phyloP scores from a whole-genome alignment of 768 basidiomycete species.

The Phaeolepiota aurea region DNA sequence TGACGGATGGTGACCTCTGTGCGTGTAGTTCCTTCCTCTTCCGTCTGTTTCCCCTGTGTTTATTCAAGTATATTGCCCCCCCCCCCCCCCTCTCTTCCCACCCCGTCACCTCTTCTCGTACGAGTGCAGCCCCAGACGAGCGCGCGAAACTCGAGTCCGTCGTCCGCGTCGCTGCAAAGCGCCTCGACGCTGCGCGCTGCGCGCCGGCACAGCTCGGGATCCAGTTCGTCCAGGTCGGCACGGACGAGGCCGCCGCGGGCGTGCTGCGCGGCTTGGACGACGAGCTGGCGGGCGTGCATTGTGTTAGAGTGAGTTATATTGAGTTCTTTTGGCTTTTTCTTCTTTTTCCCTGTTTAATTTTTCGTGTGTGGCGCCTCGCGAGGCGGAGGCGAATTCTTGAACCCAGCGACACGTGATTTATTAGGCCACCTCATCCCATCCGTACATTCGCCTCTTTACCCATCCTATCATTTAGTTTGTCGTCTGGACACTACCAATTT shows the following conservation, averaged over 20 bases:
- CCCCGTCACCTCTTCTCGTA: not conserved
- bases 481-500: too few relatives aligned
- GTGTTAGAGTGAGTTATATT: slow-evolving; percentile 28
- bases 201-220: slow-evolving; percentile 48
- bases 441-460: too few relatives aligned
- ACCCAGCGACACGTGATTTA: too few relatives aligned
- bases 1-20: slow-evolving; percentile 51
- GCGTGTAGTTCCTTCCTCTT: too few relatives aligned
- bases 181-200: slow-evolving; percentile 35
- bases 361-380: too few relatives aligned
- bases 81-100: too few relatives aligned
- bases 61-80: not conserved
- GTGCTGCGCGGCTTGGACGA: slow-evolving; percentile 45
- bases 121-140: slow-evolving; percentile 11
- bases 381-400: too few relatives aligned
- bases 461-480: too few relatives aligned
- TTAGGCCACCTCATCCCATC: too few relatives aligned
- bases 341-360: too few relatives aligned
- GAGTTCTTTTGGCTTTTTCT: not conserved
- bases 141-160: slow-evolving; percentile 33
- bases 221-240: slow-evolving; percentile 59
- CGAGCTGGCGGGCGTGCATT: slow-evolving; percentile 27
- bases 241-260: slow-evolving; percentile 26
- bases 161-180: slow-evolving; percentile 30
- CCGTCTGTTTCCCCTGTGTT: not conserved